Evolutionary conservation across 2,329 filamentous ascomycete genomes (phyloP), one percentile per base, ranked within the genome.

Genomic region (Davidsoniella virescens): DNA sequence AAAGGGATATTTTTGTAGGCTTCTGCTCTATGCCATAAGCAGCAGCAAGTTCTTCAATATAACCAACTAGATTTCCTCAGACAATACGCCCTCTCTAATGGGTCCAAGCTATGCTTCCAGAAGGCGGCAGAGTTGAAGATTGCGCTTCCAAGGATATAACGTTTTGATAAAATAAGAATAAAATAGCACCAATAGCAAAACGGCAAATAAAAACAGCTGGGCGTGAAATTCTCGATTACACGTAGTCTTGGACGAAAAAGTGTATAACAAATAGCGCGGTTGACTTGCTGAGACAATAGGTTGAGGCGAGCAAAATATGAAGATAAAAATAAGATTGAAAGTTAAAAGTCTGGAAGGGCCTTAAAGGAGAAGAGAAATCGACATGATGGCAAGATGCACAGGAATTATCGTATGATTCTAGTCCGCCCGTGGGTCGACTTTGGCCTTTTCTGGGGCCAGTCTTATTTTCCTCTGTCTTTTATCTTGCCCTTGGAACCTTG

Each of bases 341-440:
- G 40, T 25, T 6, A 25, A 54, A 55, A 54, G 53, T 52, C 56
- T 56, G 55, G 56, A 57, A 56, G 55, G 56, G 56, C 55, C 55
- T 55, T 55, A 57, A 54, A 55, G 52, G 54, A 52, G 47, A 55
- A 56, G 54, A 53, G 40, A 51, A 44, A 54, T 53, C 51, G 47
- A 47, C 53, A 50, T 46, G 43, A 49, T 52, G 45, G 41, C 50
- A 52, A 52, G 50, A 52, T 52, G 33, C 23, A 18, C 16, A 43
- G 38, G 20, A 44, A 39, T 44, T 44, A 52, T 52, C 50, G 50
- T 52, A 52, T 52, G 50, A 52, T 52, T 49, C 43, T 45, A 29
- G 41, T 18, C 25, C 41, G 41, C 18, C 41, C 48, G 23, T 50
- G 48, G 48, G 48, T 12, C 36, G 48, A 50, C 48, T 45, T 44